phyloP scores from a whole-genome alignment of 1,139 yeast genomes.

The Candida buenavistaensis region DNA sequence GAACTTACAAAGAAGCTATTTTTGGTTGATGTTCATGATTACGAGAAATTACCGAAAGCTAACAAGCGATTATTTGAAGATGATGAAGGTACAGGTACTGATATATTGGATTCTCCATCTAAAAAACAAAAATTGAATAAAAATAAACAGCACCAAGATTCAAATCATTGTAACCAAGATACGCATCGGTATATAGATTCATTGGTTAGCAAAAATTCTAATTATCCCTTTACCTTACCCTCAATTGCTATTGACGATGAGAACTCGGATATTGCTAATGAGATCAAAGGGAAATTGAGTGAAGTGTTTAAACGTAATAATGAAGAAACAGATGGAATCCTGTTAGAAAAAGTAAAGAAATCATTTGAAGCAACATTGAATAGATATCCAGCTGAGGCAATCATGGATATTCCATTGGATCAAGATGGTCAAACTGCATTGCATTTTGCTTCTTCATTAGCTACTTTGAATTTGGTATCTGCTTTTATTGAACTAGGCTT shows the following conservation, averaged over 20 bases:
- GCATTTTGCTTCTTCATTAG: constrained; percentile 48
- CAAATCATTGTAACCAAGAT: background rate
- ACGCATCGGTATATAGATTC: constrained; percentile 17
- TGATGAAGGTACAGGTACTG: constrained; percentile 13
- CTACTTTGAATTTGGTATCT: constrained; percentile 37
- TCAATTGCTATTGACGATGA: constrained; percentile 44
- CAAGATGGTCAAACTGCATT: constrained; percentile 45
- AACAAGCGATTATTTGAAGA: constrained; percentile 18
- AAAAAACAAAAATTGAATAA: constrained; percentile 26
- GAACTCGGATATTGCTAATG: constrained; percentile 42
- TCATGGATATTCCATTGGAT: constrained; percentile 43
- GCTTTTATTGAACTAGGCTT: constrained; percentile 37
- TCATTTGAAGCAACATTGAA: constrained; percentile 23
- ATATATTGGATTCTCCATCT: constrained; percentile 31
- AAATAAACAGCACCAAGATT: background rate
- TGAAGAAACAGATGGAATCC: constrained; percentile 26
- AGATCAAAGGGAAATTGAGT: constrained; percentile 52
- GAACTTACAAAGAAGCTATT: constrained; percentile 40
- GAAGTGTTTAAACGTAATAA: constrained; percentile 48
- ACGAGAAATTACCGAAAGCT: constrained; percentile 36
- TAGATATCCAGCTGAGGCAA: constrained; percentile 12
- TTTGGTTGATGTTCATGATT: constrained; percentile 48
- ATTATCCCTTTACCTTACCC: constrained; percentile 53
- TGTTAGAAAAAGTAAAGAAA: constrained; percentile 34
- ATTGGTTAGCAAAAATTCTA: constrained; percentile 35